These are phyloP conservation scores for Lactuca saligna DNA, from an alignment of 129 eudicot species.

Conservation along the genomic window DNA sequence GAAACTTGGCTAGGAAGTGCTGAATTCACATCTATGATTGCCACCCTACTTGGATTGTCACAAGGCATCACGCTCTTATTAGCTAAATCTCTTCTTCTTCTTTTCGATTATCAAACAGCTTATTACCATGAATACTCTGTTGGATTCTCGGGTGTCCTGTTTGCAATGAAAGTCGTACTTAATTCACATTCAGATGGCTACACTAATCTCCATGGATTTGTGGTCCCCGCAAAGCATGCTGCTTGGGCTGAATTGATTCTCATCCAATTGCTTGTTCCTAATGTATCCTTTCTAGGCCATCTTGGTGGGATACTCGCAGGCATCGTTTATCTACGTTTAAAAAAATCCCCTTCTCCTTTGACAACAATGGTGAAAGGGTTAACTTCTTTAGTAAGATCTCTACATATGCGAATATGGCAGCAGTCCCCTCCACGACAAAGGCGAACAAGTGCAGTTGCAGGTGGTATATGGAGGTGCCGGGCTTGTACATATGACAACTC, in stretches of 20 bases:
- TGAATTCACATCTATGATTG: conserved; percentile 78
- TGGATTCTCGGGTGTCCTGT: conserved; percentile 93
- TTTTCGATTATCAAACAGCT: conserved; percentile 56
- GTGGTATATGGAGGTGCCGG: conserved; percentile 65
- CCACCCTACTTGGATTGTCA: conserved; percentile 67
- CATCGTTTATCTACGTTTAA: conserved; percentile 48
- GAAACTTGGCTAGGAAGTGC: conserved; percentile 72
- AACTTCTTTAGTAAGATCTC: conserved; percentile 35
- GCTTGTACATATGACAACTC: conserved; percentile 80
- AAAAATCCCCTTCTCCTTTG: conserved; percentile 45
- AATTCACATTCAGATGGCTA: conserved; percentile 62
- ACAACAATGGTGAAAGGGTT: conserved; percentile 38
- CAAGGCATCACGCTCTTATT: conserved; percentile 80
- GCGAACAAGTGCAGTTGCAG: conserved; percentile 34
- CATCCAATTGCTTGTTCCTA: conserved; percentile 78
- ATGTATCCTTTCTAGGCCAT: conserved; percentile 88
- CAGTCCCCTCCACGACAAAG: conserved; percentile 20
- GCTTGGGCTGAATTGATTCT: conserved; percentile 93
- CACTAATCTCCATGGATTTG: conserved; percentile 56
- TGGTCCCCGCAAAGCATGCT: conserved; percentile 69
- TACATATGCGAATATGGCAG: conserved; percentile 23
- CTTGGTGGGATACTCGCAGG: conserved; percentile 97
- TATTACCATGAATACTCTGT: conserved; percentile 76
- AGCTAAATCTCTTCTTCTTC: conserved; percentile 66
- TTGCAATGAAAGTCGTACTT: conserved; percentile 92